Percentiles rank a stretch among this genome's conserved stretches.
Conservation (phyloP, 1,139 yeast genomes). For the Yamadazyma mexicana region DNA sequence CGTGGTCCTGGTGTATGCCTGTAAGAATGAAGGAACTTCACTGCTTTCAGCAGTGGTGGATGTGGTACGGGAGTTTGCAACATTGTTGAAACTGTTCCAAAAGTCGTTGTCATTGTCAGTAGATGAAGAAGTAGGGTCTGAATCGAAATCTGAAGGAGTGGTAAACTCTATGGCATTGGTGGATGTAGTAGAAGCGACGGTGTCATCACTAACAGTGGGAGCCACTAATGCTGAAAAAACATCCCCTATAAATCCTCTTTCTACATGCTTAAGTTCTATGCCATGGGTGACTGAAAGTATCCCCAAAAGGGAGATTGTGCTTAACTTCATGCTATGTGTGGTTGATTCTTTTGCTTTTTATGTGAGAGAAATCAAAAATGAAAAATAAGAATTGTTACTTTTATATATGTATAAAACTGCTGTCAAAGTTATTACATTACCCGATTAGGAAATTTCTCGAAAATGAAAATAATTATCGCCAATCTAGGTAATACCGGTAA, state of each 20-base stretch:
- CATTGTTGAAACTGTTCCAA: conserved; percentile 11
- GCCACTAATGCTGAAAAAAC: conserved; percentile 5
- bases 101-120: conserved; percentile 4
- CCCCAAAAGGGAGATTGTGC: background rate
- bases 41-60: background rate
- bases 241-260: conserved; percentile 9
- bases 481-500: background rate
- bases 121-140: conserved; percentile 1
- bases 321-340: background rate
- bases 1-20: background rate
- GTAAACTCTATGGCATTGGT: conserved; percentile 1
- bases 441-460: conserved; percentile 8
- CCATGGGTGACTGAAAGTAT: background rate
- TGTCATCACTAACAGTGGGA: too few species aligned
- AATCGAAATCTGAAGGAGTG: conserved; percentile 4
- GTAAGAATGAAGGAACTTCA: too few species aligned
- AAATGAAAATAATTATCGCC: background rate
- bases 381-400: background rate
- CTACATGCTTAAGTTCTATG: conserved; percentile 8
- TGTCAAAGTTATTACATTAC: conserved; percentile 10
- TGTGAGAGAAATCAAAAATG: background rate
- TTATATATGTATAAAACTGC: background rate
- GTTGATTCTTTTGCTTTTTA: background rate
- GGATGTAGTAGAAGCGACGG: conserved; percentile 4
- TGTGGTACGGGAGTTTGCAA: too few species aligned